A percentile compares a stretch with the other conserved stretches of the same genome.
These are phyloP conservation scores for Diplodia scrobiculata DNA, from an alignment of 2,329 filamentous ascomycete species.

Conservation along the genomic window DNA sequence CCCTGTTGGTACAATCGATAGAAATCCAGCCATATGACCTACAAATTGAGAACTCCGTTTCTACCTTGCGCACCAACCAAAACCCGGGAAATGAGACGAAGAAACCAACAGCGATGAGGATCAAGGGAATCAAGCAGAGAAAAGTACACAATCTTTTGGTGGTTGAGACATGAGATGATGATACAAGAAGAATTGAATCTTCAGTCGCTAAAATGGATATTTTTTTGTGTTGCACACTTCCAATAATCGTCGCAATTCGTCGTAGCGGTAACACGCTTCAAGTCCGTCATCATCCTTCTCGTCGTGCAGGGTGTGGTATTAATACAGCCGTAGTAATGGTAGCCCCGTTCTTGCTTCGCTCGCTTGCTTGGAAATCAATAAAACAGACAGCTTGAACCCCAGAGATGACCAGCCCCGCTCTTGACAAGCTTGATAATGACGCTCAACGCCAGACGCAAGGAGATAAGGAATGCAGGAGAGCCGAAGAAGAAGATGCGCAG, in stretches of 20 bases:
- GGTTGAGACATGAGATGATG: neutral
- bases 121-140: neutral
- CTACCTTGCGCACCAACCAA: neutral
- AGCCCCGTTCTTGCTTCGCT: neutral
- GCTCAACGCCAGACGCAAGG: conserved; percentile 5
- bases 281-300: conserved; percentile 18
- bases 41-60: neutral
- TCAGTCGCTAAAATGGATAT: neutral
- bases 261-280: conserved; percentile 11
- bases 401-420: conserved; percentile 6
- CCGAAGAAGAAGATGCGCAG: neutral
- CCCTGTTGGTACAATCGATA: conserved; percentile 2
- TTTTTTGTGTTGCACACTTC: conserved; percentile 13
- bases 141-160: conserved; percentile 5
- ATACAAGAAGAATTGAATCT: neutral
- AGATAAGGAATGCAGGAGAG: conserved; percentile 7
- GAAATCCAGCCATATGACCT: neutral
- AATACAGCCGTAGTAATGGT: conserved; percentile 15
- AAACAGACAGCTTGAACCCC: neutral
- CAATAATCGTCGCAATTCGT: conserved; percentile 15
- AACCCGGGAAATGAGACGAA: neutral
- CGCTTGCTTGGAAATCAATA: conserved; percentile 19
- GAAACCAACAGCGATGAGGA: neutral
- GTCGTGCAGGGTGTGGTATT: conserved; percentile 13
- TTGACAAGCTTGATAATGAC: conserved; percentile 8